A percentile compares a stretch with the other conserved stretches of the same genome.
These are phyloP conservation scores for Scutellospora calospora DNA, from an alignment of 371 early-diverging fungal genomes.

Conservation along the genomic window DNA sequence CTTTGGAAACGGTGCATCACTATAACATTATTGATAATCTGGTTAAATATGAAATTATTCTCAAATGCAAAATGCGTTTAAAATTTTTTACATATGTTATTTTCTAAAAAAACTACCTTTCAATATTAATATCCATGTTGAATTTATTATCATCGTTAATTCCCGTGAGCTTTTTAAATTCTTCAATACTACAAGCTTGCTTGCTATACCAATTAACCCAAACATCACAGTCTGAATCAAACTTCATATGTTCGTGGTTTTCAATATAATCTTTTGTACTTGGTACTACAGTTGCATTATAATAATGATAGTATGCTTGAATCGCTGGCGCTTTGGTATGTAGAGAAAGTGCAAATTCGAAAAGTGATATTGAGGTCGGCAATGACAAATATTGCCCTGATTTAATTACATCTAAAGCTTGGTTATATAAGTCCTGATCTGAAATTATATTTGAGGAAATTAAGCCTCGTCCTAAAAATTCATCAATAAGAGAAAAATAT, in stretches of 20 bases:
- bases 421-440: constrained; percentile 46
- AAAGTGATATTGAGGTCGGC: constrained; percentile 50
- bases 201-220: constrained; percentile 78
- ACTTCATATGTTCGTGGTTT: constrained; percentile 37
- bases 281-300: constrained; percentile 68
- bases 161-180: constrained; percentile 51
- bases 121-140: neutral
- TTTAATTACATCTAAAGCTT: constrained; percentile 33
- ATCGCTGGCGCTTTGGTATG: constrained; percentile 81
- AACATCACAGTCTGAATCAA: constrained; percentile 63
- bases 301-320: constrained; percentile 82
- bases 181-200: constrained; percentile 66
- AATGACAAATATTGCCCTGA: constrained; percentile 23
- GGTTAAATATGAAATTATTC: neutral
- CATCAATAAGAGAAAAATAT: constrained; percentile 65
- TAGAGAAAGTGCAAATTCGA: constrained; percentile 69
- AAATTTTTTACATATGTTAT: too few species aligned
- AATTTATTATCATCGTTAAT: constrained; percentile 45
- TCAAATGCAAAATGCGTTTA: neutral
- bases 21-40: constrained; percentile 2
- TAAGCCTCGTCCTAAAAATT: constrained; percentile 57
- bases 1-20: constrained; percentile 49
- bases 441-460: constrained; percentile 51
- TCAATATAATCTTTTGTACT: constrained; percentile 43
- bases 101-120: neutral